Conservation (phyloP, 2,329 filamentous ascomycete genomes). For the Aspergillus japonicus region DNA sequence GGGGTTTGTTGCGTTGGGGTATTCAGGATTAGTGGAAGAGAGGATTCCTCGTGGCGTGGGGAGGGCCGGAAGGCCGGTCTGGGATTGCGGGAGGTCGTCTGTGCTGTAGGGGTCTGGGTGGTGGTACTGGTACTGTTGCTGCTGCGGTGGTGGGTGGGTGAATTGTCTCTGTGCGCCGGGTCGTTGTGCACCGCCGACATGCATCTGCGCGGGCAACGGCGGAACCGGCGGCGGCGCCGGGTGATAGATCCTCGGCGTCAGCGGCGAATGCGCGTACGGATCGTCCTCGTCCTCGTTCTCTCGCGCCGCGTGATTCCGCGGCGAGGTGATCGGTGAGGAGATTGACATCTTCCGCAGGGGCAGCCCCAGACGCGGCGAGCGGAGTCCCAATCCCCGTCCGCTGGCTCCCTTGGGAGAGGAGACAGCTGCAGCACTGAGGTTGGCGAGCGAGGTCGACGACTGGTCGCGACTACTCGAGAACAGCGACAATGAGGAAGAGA, state of each 20-base stretch:
- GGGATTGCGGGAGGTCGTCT: no score
- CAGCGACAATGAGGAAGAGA: not conserved
- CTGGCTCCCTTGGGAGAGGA: not conserved
- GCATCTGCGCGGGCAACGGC: not conserved
- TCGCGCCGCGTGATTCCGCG: constrained; percentile 51
- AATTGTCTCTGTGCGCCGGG: no score
- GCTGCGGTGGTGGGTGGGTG: no score
- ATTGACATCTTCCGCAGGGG: constrained; percentile 57
- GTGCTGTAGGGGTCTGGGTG: not conserved
- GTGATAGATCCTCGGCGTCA: not conserved
- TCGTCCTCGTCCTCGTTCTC: constrained; percentile 55
- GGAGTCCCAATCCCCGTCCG: constrained; percentile 35
- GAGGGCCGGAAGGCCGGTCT: not conserved
- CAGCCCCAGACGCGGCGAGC: constrained; percentile 35
- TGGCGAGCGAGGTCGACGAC: no score
- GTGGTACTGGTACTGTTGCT: not conserved
- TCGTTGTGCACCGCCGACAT: not conserved
- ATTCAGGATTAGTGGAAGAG: not conserved
- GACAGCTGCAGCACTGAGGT: constrained; percentile 20
- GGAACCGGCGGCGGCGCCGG: not conserved
- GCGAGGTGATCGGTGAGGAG: constrained; percentile 53
- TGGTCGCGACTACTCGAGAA: not conserved
- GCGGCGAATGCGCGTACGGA: constrained; percentile 27
- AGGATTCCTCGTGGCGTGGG: not conserved
- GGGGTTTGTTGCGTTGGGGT: not conserved